Evolutionary conservation across 2,329 filamentous ascomycete genomes (phyloP).

Genomic region (Verticillium klebahnii): DNA sequence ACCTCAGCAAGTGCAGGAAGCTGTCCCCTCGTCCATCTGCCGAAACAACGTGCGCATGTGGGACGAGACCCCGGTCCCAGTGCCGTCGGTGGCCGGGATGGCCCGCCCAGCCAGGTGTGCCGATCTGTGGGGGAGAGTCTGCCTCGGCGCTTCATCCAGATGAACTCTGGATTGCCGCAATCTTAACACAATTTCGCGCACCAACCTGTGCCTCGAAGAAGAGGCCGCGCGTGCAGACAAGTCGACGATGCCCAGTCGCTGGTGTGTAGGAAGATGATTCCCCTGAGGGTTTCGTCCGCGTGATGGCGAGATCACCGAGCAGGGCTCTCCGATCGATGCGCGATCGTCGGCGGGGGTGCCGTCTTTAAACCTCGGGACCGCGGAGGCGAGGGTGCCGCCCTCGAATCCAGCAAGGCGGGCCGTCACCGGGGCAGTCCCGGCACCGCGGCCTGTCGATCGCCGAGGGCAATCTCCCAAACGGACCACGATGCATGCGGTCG

Average conservation of each 20-base stretch:
- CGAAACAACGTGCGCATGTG: background rate
- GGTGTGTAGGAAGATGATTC: background rate
- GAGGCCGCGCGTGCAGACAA: background rate
- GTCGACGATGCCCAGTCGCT: background rate
- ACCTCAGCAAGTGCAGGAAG: background rate
- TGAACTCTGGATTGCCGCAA: background rate
- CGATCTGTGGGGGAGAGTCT: no score
- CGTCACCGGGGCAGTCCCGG: background rate
- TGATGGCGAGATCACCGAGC: background rate
- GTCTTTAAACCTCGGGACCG: background rate
- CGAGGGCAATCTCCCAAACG: background rate
- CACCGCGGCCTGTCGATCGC: conserved; percentile 1
- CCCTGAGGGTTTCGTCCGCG: background rate
- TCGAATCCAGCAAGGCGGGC: background rate
- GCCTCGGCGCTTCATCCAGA: background rate
- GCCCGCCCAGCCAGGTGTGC: background rate
- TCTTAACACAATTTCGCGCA: background rate
- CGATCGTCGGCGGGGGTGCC: background rate
- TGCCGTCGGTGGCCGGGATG: background rate
- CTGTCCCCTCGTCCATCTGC: background rate
- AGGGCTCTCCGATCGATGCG: background rate
- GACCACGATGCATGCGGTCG: background rate
- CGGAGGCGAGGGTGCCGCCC: background rate
- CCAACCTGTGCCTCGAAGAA: background rate
- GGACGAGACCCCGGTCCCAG: background rate